Base-by-base conservation (phyloP, 805 yeast genomes). In the Pichia occidentalis region DNA sequence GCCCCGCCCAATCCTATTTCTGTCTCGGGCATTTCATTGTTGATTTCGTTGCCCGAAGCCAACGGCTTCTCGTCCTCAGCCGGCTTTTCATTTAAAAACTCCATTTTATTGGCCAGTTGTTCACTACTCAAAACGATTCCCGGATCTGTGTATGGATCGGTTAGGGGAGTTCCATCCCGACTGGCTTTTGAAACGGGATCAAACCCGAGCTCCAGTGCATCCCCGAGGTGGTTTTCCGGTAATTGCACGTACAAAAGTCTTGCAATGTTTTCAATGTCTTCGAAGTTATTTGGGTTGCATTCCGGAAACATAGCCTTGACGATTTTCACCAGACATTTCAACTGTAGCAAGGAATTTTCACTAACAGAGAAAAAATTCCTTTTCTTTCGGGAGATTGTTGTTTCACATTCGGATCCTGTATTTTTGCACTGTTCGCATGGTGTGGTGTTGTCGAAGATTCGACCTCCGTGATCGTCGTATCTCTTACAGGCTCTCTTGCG, bases 291-390 rank as follows among this genome's bases (percentile, higher is more conserved):
- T 20, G 57, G 55, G 39, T 64, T 67, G 12, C 54, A 47, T 24
- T 62, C 60, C 1, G 69, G 68, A 39, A 55, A 60, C 13, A 63
- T 47, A 0, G 59, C 60, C 13, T 52, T 50, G 4, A 64, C 55
- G 18, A 64, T 43, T 29, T 48, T 43, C 11, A 52, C 36, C 7
- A 64, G 46, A 22, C 61, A 57, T 40, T 60, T 61, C 39, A 61
- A 56, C 35, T 64, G 68, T 9, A 54, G 46, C 1, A 61, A 60
- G 23, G 64, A 45, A 31, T 57, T 55, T 46, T 62, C 66, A 24
- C 42, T 43, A 10, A 54, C 46, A 1, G 65, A 56, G 5, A 57
- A 62, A 32, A 52, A 51, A 1, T 51, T 51, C 13, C 63, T 44
- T 37, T 59, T 50, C 39, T 63, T 54, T 29, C 68, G 39, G 2